phyloP scores from a whole-genome alignment of 2,329 filamentous ascomycete genomes.

The Coleophoma cylindrospora region DNA sequence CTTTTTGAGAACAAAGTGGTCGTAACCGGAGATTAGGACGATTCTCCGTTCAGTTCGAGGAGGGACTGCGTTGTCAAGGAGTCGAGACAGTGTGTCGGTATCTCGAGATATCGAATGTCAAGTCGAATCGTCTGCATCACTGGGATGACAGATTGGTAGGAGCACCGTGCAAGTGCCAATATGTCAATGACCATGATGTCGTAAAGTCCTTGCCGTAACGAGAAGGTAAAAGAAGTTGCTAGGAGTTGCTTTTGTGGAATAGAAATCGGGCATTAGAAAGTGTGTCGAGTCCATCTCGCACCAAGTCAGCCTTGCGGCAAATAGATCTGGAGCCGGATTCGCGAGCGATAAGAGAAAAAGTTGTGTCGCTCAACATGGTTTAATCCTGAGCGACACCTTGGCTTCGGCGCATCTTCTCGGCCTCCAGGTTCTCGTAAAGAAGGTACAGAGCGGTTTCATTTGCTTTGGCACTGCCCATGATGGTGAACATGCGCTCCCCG shows the following conservation, averaged over 20 bases:
- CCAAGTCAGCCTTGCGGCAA: constrained; percentile 56
- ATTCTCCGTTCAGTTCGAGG: constrained; percentile 29
- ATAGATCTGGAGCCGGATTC: constrained; percentile 50
- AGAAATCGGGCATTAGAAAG: constrained; percentile 22
- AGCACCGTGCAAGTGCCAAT: constrained; percentile 24
- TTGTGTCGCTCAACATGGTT: constrained; percentile 15
- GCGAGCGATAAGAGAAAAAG: constrained; percentile 47
- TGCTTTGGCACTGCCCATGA: constrained; percentile 88
- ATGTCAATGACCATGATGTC: constrained; percentile 30
- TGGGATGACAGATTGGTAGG: constrained; percentile 20
- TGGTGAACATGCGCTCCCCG: constrained; percentile 99
- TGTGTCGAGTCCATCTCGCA: constrained; percentile 35
- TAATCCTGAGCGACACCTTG: constrained; percentile 48
- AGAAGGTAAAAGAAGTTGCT: constrained; percentile 23
- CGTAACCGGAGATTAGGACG: constrained; percentile 32
- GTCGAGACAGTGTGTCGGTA: constrained; percentile 29
- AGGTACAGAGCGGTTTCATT: constrained; percentile 96
- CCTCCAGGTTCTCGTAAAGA: constrained; percentile 97
- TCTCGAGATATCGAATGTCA: constrained; percentile 27
- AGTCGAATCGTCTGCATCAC: constrained; percentile 29
- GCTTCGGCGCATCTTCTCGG: constrained; percentile 97
- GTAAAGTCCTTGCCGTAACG: constrained; percentile 29
- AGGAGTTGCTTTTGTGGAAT: constrained; percentile 20
- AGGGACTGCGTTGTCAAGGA: constrained; percentile 26
- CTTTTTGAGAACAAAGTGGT: constrained; percentile 26